Evolutionary conservation across 164 flowering plant species (phyloP).

Genomic region (Macadamia integrifolia): DNA sequence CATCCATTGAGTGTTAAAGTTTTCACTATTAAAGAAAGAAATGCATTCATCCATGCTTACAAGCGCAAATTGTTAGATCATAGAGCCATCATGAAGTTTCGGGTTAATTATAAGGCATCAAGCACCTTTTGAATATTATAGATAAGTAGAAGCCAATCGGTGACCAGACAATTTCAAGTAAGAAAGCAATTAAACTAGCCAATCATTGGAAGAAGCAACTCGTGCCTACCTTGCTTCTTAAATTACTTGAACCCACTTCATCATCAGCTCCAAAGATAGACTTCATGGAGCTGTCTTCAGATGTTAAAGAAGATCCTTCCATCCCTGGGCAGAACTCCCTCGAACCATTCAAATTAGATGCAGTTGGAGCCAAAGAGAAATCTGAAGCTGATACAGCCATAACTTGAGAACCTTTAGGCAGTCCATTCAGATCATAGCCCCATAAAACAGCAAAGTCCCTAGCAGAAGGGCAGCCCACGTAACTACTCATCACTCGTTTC

Average conservation of each 20-base stretch:
- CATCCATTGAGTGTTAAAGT: not conserved
- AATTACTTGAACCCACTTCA: constrained; percentile 26
- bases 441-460: constrained; percentile 60
- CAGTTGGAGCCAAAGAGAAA: constrained; percentile 11
- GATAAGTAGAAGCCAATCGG: not conserved
- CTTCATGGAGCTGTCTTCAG: constrained; percentile 6
- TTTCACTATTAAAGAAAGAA: not conserved
- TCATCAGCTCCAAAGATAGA: constrained; percentile 14
- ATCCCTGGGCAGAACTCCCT: constrained; percentile 2
- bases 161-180: not conserved
- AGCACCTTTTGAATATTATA: not conserved
- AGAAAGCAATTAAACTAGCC: not conserved
- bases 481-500: constrained; percentile 35
- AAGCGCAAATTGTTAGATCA: not conserved
- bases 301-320: constrained; percentile 13
- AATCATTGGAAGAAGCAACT: not conserved
- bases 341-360: constrained; percentile 6
- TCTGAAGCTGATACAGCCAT: constrained; percentile 12
- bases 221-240: constrained; percentile 28
- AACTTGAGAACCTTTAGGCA: constrained; percentile 9
- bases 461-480: constrained; percentile 67
- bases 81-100: not conserved
- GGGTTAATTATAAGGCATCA: not conserved
- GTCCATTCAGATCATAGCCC: constrained; percentile 41
- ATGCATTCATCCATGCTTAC: not conserved